These are phyloP conservation scores for Mycena chlorophos DNA, from an alignment of 768 basidiomycete genomes.

Conservation along the genomic window DNA sequence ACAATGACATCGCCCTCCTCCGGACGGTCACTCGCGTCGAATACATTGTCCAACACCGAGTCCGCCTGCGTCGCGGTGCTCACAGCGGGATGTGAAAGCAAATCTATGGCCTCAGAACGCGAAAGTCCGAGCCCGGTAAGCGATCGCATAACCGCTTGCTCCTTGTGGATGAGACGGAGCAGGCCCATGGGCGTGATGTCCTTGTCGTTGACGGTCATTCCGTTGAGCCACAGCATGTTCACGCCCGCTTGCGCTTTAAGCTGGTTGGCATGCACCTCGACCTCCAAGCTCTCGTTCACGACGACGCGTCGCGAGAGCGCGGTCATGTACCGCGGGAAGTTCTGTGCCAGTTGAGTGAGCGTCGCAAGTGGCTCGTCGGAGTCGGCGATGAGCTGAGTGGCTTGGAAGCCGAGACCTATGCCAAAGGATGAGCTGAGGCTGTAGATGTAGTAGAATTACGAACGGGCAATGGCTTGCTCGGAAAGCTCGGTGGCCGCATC, in stretches of 20 bases:
- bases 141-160: constrained; percentile 60
- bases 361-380: constrained; percentile 55
- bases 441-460: not conserved
- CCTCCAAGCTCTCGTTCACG: constrained; percentile 47
- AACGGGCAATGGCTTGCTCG: constrained; percentile 35
- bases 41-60: constrained; percentile 64
- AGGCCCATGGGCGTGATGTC: constrained; percentile 76
- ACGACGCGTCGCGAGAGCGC: constrained; percentile 70
- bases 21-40: constrained; percentile 84
- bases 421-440: not conserved
- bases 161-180: constrained; percentile 69
- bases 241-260: constrained; percentile 51
- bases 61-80: constrained; percentile 51
- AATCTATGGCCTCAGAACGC: constrained; percentile 63
- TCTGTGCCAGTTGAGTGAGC: constrained; percentile 72
- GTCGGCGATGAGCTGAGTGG: constrained; percentile 70
- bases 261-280: constrained; percentile 62
- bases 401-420: constrained; percentile 69
- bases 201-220: constrained; percentile 54
- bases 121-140: constrained; percentile 64
- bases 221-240: constrained; percentile 81
- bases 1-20: constrained; percentile 76
- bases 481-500: constrained; percentile 27
- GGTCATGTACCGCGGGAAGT: constrained; percentile 86
- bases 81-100: constrained; percentile 68